Evolutionary conservation across 768 basidiomycete genomes (phyloP), one percentile per base, ranked within the genome.

Genomic region (Termitomyces sp.): DNA sequence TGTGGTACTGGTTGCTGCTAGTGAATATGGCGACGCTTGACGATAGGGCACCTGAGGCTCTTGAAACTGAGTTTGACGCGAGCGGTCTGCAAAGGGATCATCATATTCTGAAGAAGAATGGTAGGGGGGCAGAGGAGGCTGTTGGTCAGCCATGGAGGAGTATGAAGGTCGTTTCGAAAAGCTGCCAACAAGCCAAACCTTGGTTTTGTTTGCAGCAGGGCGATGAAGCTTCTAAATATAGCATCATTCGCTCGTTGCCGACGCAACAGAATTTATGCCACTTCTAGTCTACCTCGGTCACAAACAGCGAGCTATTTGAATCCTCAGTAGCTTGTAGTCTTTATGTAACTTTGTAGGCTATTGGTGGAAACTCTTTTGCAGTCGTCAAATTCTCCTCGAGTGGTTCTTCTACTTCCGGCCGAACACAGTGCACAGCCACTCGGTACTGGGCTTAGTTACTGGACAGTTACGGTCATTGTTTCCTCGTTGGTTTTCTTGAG

Each of bases 51-150:
- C 69, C 39, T 74, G 61, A 55, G 81, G 79, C 61, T 88, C 86
- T 35, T 79, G 73, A 64, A 88, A 88, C 50, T 82, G 84, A 42
- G 81, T 73, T 52, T 77, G 80, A 53, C 78, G 82, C 54, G 82
- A 79, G 21, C 82, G 77, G 73, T 91, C 89, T 48, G 83, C 76
- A 67, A 91, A 92, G 6, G 91, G 91, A 68, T 92, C 88, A 30
- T 72, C 75, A 52, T 78, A 77, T 17, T 65, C 70, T 57, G 69
- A 70, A 46, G 67, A 70, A 30, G 61, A 59, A n/a, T 53, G 54
- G 53, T 71, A 67, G 35, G 73, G 67, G 41, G 71, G 75, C 21
- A 70, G 67, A 59, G 73, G 73, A 42, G 73, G 69, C 45, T 70
- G 71, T 54, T 69, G 68, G 66, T 74, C 74, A 59, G 75, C 72